Evolutionary conservation across 257 asterid species (phyloP), one percentile per base, ranked within the genome.

Genomic region (Eustoma russellianum): DNA sequence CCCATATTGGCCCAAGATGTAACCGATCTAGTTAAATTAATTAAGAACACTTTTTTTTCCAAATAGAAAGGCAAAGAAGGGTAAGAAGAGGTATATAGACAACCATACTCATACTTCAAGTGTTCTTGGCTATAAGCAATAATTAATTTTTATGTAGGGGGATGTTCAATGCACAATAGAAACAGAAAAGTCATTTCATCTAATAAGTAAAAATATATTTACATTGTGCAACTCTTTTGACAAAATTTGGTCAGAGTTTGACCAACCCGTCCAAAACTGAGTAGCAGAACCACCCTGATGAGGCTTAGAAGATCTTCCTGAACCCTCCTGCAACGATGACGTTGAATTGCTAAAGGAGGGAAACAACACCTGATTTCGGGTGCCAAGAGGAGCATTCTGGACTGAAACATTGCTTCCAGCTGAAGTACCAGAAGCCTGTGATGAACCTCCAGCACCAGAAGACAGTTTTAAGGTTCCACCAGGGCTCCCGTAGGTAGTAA

Each of bases 141-240:
- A 24, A 24, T 24, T 24, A 24, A 24, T 24, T 24, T 24, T 24
- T 24, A 1, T 24, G 30, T 24, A 24, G 30, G 30, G 30, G 30
- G 30, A 24, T 24, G 30, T 24, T 24, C 30, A 24, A 24, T 24
- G 30, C 30, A 24, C 30, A 24, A 24, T 2, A 24, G 30, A 24
- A 24, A 24, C 30, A 24, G 30, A 24, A 24, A 24, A 24, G 3
- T 24, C 30, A 24, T 24, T 24, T 24, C 30, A 24, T 24, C 30
- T 24, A 24, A 24, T 24, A 24, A 24, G 30, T 2, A 24, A 24
- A 24, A 24, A 24, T 65, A 15, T 53, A 59, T 57, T 69, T 83
- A 87, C 98, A 64, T 76, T 85, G 71, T 74, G 86, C 68, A 82
- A 75, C 62, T 87, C 90, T 55, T 80, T 80, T 49, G 83, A 63